Conservation (phyloP, 2,329 filamentous ascomycete genomes). For the Penicillium italicum region DNA sequence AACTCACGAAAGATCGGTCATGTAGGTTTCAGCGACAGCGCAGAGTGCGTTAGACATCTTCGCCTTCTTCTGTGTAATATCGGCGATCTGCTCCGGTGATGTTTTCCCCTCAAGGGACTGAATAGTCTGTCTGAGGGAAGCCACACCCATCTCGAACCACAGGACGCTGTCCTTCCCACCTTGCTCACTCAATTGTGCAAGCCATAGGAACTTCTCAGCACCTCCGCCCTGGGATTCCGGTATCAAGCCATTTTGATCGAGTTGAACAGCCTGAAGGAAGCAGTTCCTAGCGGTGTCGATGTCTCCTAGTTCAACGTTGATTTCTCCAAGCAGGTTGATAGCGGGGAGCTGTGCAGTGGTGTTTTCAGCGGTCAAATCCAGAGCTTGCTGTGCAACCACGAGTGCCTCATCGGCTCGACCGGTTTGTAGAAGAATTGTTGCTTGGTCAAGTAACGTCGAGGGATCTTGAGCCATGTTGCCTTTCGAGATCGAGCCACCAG, state of each 20-base stretch:
- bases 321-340: constrained; percentile 74
- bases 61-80: constrained; percentile 66
- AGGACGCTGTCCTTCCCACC: constrained; percentile 58
- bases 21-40: constrained; percentile 93
- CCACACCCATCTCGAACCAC: constrained; percentile 64
- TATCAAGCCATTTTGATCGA: constrained; percentile 71
- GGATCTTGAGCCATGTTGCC: constrained; percentile 50
- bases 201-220: constrained; percentile 89
- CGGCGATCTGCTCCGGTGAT: constrained; percentile 35
- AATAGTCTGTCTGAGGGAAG: constrained; percentile 68
- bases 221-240: constrained; percentile 73
- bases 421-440: constrained; percentile 55
- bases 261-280: constrained; percentile 68
- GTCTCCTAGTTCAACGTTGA: constrained; percentile 78
- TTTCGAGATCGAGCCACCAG: constrained; percentile 39
- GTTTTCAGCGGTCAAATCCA: constrained; percentile 37
- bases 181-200: constrained; percentile 78
- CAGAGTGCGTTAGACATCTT: constrained; percentile 91
- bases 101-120: constrained; percentile 56
- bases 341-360: constrained; percentile 51
- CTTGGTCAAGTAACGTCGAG: constrained; percentile 55
- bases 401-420: constrained; percentile 58
- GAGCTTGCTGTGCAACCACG: constrained; percentile 51
- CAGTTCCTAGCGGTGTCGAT: constrained; percentile 67
- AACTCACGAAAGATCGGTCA: constrained; percentile 86